Evolutionary conservation across 495 filamentous ascomycete species (phyloP).

Genomic region (Pseudotulostoma volvatum): DNA sequence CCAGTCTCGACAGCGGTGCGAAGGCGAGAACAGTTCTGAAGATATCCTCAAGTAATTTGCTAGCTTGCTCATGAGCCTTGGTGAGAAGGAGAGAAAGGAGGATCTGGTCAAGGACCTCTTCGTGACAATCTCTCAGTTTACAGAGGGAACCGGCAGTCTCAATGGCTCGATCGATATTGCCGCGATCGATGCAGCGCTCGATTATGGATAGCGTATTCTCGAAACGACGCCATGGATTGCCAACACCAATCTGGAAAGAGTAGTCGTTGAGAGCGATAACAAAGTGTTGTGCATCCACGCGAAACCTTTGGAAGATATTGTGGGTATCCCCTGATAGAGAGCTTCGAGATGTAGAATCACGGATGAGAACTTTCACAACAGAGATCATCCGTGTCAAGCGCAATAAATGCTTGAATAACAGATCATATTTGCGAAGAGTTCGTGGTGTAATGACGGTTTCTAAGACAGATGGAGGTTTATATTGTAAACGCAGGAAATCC

Average conservation of each 20-base stretch:
- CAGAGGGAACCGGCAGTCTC: conserved; percentile 42
- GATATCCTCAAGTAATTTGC: conserved; percentile 61
- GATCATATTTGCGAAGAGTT: conserved; percentile 63
- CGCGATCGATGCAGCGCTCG: conserved; percentile 37
- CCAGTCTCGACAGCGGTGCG: conserved; percentile 30
- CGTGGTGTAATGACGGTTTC: conserved; percentile 52
- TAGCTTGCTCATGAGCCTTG: conserved; percentile 41
- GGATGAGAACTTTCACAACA: conserved; percentile 53
- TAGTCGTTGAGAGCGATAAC: conserved; percentile 50
- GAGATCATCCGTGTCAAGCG: conserved; percentile 66
- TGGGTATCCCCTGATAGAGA: conserved; percentile 22
- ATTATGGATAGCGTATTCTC: conserved; percentile 45
- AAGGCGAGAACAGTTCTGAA: conserved; percentile 59
- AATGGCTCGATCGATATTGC: conserved; percentile 29
- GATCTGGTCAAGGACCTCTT: conserved; percentile 61
- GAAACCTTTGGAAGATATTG: conserved; percentile 42
- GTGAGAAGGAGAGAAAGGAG: conserved; percentile 56
- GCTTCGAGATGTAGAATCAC: conserved; percentile 33
- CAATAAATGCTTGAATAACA: conserved; percentile 62
- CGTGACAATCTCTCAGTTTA: conserved; percentile 51
- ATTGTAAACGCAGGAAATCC: conserved; percentile 79
- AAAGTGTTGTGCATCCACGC: conserved; percentile 65
- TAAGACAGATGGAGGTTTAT: conserved; percentile 59
- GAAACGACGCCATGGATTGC: conserved; percentile 52
- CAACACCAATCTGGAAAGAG: conserved; percentile 62